A percentile compares a stretch with the other conserved stretches of the same genome.
Conservation (phyloP, 2,329 filamentous ascomycete species). For the Clathrospora elynae region DNA sequence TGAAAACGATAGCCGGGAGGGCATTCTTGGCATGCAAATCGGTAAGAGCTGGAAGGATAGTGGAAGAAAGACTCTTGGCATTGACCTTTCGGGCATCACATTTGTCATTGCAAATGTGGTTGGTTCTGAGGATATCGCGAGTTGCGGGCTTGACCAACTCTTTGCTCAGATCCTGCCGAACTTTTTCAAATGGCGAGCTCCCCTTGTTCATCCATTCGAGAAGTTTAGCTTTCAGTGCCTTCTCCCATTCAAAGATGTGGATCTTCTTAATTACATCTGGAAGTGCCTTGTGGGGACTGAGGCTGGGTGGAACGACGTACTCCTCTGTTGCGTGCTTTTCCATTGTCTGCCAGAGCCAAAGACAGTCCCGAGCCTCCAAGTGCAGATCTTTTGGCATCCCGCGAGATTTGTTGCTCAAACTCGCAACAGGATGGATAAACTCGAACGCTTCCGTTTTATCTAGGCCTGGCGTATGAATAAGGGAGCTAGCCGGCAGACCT, state of each 20-base stretch:
- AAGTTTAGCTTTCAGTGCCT: slow-evolving; percentile 62
- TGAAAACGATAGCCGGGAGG: slow-evolving; percentile 75
- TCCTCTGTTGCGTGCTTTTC: slow-evolving; percentile 57
- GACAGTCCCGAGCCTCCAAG: slow-evolving; percentile 72
- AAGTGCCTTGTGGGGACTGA: slow-evolving; percentile 59
- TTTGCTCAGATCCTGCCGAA: slow-evolving; percentile 53
- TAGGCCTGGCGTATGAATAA: slow-evolving; percentile 22
- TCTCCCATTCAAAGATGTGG: slow-evolving; percentile 69
- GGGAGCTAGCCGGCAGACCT: slow-evolving; percentile 5
- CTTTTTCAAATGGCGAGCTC: slow-evolving; percentile 57
- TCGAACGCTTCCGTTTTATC: not conserved
- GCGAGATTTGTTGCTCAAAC: slow-evolving; percentile 63
- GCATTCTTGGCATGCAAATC: slow-evolving; percentile 61
- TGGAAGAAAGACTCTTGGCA: slow-evolving; percentile 4
- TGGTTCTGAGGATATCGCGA: slow-evolving; percentile 4
- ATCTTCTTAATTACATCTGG: slow-evolving; percentile 64
- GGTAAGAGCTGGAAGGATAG: slow-evolving; percentile 3
- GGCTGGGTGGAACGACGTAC: slow-evolving; percentile 56
- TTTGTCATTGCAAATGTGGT: slow-evolving; percentile 4
- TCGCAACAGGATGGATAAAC: slow-evolving; percentile 57
- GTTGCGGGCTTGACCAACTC: not conserved
- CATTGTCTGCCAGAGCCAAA: slow-evolving; percentile 69
- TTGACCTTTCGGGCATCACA: slow-evolving; percentile 1
- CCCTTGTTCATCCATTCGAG: slow-evolving; percentile 63
- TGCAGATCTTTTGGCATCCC: slow-evolving; percentile 70